These are phyloP conservation scores for Spinellus fusiger DNA, from an alignment of 192 early-diverging fungal genomes.

Conservation along the genomic window DNA sequence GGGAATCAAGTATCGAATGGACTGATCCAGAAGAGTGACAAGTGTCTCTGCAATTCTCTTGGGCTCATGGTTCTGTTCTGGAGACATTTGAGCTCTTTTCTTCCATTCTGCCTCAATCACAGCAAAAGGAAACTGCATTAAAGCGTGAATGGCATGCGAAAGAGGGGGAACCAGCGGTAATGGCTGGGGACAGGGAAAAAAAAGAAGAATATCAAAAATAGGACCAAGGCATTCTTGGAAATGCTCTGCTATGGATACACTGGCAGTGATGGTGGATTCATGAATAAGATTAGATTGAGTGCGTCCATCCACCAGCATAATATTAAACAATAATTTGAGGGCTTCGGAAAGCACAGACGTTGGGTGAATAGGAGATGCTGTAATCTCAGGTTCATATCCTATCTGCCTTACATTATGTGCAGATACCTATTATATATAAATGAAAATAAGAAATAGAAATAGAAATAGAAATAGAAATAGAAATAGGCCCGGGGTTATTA, in stretches of 20 bases:
- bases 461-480: too few relatives aligned
- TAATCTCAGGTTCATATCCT: background rate
- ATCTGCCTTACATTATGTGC: conserved; percentile 1
- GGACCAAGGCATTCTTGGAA: conserved; percentile 38
- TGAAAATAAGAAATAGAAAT: background rate
- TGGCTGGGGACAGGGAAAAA: conserved; percentile 29
- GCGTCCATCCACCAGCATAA: conserved; percentile 35
- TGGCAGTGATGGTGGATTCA: conserved; percentile 5
- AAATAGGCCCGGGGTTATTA: too few relatives aligned
- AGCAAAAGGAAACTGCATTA: conserved; percentile 53
- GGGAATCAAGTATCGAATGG: conserved; percentile 14
- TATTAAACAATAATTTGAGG: conserved; percentile 48
- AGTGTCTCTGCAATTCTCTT: conserved; percentile 32
- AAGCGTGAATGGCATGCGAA: conserved; percentile 70
- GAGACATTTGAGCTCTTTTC: conserved; percentile 12
- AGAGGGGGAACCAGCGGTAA: conserved; percentile 65
- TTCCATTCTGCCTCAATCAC: conserved; percentile 25
- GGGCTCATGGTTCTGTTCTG: conserved; percentile 9
- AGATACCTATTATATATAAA: background rate
- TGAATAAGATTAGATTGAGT: conserved; percentile 11
- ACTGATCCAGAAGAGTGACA: conserved; percentile 22
- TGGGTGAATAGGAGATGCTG: conserved; percentile 26
- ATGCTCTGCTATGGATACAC: conserved; percentile 5
- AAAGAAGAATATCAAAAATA: conserved; percentile 36
- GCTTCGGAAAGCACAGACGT: conserved; percentile 44